Base-by-base conservation (phyloP, 2,329 filamentous ascomycete species). In the Neocatenulostroma microsporum region DNA sequence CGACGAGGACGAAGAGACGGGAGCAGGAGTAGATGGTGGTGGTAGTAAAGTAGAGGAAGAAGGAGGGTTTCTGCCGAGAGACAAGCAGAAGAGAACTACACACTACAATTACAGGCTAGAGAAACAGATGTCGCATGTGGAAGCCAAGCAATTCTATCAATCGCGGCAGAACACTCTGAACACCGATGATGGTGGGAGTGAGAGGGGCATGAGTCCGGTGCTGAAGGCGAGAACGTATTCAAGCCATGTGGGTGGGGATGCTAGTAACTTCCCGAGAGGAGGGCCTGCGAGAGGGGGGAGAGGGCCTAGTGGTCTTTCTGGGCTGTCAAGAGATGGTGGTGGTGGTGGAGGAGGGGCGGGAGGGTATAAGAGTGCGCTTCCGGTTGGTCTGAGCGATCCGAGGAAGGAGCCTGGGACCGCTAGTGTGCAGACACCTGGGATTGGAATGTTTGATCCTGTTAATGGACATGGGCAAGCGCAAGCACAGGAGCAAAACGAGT, bases 141-240 rank as follows among this genome's bases (percentile, higher is more conserved):
- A 98, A 59, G 85, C 89, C 41, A 96, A 94, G 62, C 74, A 95
- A 45, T 94, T 96, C 66, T 98, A 94, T 61, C 89, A 95, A 64
- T 75, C 84, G 48, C 87, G 85, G 62, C 84, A 41, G 34, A 14
- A 13, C 9, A 20, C 87, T 61, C 68, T 80, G 40, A 82, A 81
- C 44, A 69, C 64, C 26, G 55, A 68, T 45, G 55, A 55, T 54
- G 63, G 50, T 15, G 38, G 20, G 24, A 36, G 21, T 17, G 27
- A 25, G 8, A 33, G 42, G 14, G 43, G 33, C 23, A 20, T 26
- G 15, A 67, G 61, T 36, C 67, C 68, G 6, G 51, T 67, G 30
- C 53, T 64, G 30, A 59, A 61, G 27, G 61, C 63, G 12, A 66
- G 66, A 55, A 64, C 66, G 17, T 61, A 64, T 38, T 63, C 64